Evolutionary conservation across 306 rosid species (phyloP).

Genomic region (Albizia julibrissin): DNA sequence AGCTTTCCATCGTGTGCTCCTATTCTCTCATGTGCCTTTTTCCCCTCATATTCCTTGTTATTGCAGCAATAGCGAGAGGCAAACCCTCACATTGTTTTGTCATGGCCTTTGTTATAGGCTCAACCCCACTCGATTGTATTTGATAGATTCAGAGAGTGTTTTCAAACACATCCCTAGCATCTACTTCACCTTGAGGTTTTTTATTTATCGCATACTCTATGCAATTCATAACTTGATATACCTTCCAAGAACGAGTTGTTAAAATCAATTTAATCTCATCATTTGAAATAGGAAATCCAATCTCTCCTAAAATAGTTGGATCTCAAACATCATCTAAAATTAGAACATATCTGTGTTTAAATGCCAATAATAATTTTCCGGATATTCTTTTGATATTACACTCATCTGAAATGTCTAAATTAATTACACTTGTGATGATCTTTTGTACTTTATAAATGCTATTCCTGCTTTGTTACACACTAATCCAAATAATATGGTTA

Average conservation of each 20-base stretch:
- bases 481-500: not conserved
- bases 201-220: not conserved
- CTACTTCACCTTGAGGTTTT: not conserved
- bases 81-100: not conserved
- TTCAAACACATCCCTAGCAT: not conserved
- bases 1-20: not conserved
- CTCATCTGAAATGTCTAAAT: not conserved
- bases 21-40: too few species aligned
- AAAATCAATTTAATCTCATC: not conserved
- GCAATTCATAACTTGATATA: not conserved
- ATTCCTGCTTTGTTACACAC: not conserved
- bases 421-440: not conserved
- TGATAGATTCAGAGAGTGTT: not conserved
- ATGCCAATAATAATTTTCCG: not conserved
- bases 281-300: not conserved
- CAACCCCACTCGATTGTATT: not conserved
- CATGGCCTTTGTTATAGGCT: not conserved
- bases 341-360: not conserved
- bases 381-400: not conserved
- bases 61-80: not conserved
- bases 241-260: not conserved
- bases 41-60: not conserved
- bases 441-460: not conserved
- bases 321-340: not conserved
- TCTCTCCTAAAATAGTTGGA: not conserved